phyloP scores from a whole-genome alignment of 2,329 filamentous ascomycete genomes.

The Aureobasidium lini region DNA sequence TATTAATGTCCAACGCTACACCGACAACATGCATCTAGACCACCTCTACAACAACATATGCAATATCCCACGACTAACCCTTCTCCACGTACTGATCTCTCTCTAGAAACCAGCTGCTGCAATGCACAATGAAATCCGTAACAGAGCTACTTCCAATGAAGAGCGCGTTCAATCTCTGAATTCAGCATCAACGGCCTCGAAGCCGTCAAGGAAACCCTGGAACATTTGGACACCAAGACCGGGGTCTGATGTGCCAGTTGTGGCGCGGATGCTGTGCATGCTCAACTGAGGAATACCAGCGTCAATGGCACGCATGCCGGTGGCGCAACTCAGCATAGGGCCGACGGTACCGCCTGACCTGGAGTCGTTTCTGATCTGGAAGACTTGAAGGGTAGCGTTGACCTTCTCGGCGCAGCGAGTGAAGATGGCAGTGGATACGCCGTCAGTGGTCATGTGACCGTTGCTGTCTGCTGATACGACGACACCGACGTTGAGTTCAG shows the following conservation, averaged over 20 bases:
- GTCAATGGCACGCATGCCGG: conserved; percentile 78
- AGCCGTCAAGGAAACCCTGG: conserved; percentile 80
- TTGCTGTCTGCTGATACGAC: conserved; percentile 76
- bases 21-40: no score
- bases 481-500: conserved; percentile 81
- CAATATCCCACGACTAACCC: no score
- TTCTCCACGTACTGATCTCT: no score
- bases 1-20: no score
- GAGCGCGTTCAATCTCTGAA: conserved; percentile 44
- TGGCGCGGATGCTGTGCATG: conserved; percentile 90
- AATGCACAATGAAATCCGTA: no score
- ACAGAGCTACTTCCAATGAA: no score
- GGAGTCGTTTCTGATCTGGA: conserved; percentile 91
- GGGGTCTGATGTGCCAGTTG: conserved; percentile 76
- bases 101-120: no score
- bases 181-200: conserved; percentile 75
- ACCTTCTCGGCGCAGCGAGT: conserved; percentile 68
- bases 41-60: no score
- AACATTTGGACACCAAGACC: conserved; percentile 83
- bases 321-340: conserved; percentile 72
- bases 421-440: conserved; percentile 73
- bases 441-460: conserved; percentile 93
- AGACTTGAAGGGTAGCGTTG: conserved; percentile 68
- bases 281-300: conserved; percentile 84
- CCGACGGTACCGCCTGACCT: conserved; percentile 91